Conservation (phyloP, 1,284 basidiomycete genomes). For the Ustilago sp. region DNA sequence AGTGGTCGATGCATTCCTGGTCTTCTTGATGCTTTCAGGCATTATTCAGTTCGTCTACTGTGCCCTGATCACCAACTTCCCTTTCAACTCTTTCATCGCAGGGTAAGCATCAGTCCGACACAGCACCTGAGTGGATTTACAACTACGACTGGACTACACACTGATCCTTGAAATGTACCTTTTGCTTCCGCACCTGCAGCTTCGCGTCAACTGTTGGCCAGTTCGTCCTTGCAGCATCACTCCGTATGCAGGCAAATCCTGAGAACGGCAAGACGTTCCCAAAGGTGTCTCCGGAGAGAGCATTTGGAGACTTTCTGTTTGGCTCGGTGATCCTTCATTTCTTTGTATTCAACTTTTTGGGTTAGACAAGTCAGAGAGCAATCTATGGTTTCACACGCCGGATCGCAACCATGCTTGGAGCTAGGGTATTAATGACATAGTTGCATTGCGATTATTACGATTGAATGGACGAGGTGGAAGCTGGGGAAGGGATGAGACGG, state of each 20-base stretch:
- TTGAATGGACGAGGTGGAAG: background rate
- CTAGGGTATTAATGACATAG: slow-evolving; percentile 5
- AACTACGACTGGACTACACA: too few species aligned
- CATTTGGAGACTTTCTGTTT: slow-evolving; percentile 92
- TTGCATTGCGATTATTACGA: slow-evolving; percentile 27
- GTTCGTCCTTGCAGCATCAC: slow-evolving; percentile 91
- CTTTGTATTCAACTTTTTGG: slow-evolving; percentile 97
- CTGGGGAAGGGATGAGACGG: too few species aligned
- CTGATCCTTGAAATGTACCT: too few species aligned
- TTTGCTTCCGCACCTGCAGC: slow-evolving; percentile 71
- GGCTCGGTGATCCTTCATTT: slow-evolving; percentile 96
- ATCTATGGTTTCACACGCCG: background rate
- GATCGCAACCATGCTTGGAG: background rate
- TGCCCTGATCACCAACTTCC: slow-evolving; percentile 88
- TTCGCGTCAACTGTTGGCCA: slow-evolving; percentile 94
- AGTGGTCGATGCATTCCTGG: slow-evolving; percentile 90
- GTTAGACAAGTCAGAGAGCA: slow-evolving; percentile 70
- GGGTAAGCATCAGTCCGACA: slow-evolving; percentile 76
- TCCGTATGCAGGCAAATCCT: slow-evolving; percentile 92
- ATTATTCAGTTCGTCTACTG: slow-evolving; percentile 92
- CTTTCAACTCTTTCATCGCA: slow-evolving; percentile 95
- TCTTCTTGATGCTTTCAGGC: slow-evolving; percentile 92
- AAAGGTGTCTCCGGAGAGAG: slow-evolving; percentile 83
- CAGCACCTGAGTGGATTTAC: too few species aligned
- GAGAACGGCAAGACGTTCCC: slow-evolving; percentile 74